phyloP scores from a whole-genome alignment of 1,284 basidiomycete genomes.

The Porphyrellus sp. region DNA sequence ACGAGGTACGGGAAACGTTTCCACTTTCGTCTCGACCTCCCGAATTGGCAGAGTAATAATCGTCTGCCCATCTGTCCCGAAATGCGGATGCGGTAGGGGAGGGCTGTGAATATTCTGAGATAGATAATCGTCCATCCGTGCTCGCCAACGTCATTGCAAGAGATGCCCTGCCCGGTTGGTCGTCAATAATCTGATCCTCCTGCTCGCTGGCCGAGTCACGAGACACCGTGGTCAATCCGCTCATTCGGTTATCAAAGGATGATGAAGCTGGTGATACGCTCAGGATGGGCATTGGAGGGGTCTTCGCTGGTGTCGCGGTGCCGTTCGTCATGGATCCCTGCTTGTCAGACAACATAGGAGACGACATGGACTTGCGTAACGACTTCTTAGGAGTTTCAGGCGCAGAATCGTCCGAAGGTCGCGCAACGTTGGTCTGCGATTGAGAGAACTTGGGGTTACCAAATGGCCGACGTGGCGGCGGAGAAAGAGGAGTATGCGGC shows the following conservation, averaged over 20 bases:
- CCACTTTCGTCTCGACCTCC: constrained; percentile 17
- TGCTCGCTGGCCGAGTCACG: constrained; percentile 43
- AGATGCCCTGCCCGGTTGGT: constrained; percentile 34
- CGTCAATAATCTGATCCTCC: constrained; percentile 38
- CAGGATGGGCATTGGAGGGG: constrained; percentile 39
- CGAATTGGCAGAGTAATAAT: constrained; percentile 30
- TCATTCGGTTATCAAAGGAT: constrained; percentile 29
- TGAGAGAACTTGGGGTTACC: constrained; percentile 49
- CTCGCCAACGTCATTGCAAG: constrained; percentile 33
- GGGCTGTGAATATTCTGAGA: constrained; percentile 54
- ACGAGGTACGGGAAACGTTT: constrained; percentile 10
- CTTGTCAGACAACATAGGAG: constrained; percentile 49
- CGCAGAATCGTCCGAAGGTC: constrained; percentile 3
- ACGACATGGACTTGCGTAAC: constrained; percentile 47
- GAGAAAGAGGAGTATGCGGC: constrained; percentile 55
- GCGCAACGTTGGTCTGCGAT: constrained; percentile 53
- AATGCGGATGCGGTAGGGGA: constrained; percentile 74
- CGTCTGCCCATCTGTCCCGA: constrained; percentile 45
- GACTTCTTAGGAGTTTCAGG: constrained; percentile 14
- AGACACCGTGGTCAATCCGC: constrained; percentile 35
- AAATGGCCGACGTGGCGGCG: constrained; percentile 55
- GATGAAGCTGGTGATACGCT: constrained; percentile 35
- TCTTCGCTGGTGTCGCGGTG: constrained; percentile 37
- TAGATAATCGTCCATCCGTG: constrained; percentile 41
- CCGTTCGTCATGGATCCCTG: constrained; percentile 36